Evolutionary conservation across 805 yeast genomes (phyloP).

Genomic region (Henningerozyma blattae): DNA sequence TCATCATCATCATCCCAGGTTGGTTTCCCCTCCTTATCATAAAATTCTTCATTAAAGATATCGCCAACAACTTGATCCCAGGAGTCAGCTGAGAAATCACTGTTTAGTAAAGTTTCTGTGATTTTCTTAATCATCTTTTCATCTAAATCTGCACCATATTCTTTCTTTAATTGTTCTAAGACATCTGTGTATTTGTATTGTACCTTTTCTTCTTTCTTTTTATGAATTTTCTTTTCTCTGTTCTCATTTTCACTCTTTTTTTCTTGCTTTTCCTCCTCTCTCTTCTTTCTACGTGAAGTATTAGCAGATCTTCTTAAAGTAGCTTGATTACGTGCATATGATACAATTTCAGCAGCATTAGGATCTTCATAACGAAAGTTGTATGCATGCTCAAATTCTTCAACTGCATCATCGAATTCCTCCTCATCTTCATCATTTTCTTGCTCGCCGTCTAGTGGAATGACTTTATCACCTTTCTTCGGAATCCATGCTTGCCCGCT

Average conservation of each 20-base stretch:
- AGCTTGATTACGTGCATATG: conserved; percentile 91
- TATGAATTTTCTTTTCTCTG: conserved; percentile 48
- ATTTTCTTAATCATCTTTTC: conserved; percentile 51
- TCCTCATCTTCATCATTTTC: conserved; percentile 58
- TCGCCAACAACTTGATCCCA: conserved; percentile 85
- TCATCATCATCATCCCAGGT: conserved; percentile 54
- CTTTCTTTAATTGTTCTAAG: conserved; percentile 29
- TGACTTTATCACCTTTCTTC: conserved; percentile 44
- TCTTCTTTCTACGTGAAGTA: conserved; percentile 65
- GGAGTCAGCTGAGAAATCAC: conserved; percentile 79
- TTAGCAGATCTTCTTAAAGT: conserved; percentile 75
- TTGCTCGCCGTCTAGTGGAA: conserved; percentile 33
- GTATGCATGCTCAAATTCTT: conserved; percentile 81
- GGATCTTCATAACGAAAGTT: conserved; percentile 94
- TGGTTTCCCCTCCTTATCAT: conserved; percentile 52
- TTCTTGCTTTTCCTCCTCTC: conserved; percentile 55
- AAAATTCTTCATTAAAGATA: conserved; percentile 76
- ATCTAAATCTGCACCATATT: conserved; percentile 36
- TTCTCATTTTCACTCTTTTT: conserved; percentile 39
- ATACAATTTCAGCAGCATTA: conserved; percentile 76
- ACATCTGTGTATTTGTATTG: conserved; percentile 70
- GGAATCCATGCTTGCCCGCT: conserved; percentile 86
- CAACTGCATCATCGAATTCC: conserved; percentile 87
- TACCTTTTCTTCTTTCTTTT: conserved; percentile 65
- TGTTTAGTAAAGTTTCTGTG: conserved; percentile 66